A percentile compares a stretch with the other conserved stretches of the same genome.
Conservation (phyloP, 768 basidiomycete genomes). For the Auricularia heimuer region DNA sequence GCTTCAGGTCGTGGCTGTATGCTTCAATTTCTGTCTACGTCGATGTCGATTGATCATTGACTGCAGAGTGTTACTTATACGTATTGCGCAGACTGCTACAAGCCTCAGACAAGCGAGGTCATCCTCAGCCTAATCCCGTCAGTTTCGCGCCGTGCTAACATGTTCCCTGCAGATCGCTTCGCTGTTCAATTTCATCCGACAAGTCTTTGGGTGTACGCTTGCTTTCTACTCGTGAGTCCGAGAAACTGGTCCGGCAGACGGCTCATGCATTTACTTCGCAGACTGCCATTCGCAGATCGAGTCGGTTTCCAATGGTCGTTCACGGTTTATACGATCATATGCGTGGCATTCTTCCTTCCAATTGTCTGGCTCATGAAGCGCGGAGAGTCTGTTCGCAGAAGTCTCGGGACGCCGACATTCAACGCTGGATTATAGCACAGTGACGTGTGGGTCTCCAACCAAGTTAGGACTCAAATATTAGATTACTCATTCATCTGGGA, state of each 20-base stretch:
- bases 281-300: background rate
- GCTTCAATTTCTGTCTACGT: background rate
- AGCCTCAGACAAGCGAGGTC: constrained; percentile 5
- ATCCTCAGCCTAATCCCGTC: too few relatives aligned
- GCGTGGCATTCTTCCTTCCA: constrained; percentile 4
- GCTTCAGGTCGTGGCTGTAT: constrained; percentile 5
- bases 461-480: background rate
- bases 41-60: background rate
- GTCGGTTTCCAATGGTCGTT: constrained; percentile 7
- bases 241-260: too few relatives aligned
- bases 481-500: background rate
- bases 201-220: constrained; percentile 6
- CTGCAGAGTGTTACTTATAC: constrained; percentile 3
- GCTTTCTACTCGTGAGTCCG: constrained; percentile 4
- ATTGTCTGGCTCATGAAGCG: constrained; percentile 7
- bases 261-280: background rate
- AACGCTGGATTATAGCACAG: background rate
- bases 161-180: background rate
- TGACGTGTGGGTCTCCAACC: too few relatives aligned
- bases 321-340: constrained; percentile 1
- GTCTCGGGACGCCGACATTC: constrained; percentile 1
- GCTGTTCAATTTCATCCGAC: constrained; percentile 6
- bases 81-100: constrained; percentile 6
- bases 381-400: constrained; percentile 1
- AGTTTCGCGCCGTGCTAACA: background rate